Evolutionary conservation across 2,329 filamentous ascomycete genomes (phyloP), one percentile per base, ranked within the genome.

Genomic region (Arthrinium phaeospermum): DNA sequence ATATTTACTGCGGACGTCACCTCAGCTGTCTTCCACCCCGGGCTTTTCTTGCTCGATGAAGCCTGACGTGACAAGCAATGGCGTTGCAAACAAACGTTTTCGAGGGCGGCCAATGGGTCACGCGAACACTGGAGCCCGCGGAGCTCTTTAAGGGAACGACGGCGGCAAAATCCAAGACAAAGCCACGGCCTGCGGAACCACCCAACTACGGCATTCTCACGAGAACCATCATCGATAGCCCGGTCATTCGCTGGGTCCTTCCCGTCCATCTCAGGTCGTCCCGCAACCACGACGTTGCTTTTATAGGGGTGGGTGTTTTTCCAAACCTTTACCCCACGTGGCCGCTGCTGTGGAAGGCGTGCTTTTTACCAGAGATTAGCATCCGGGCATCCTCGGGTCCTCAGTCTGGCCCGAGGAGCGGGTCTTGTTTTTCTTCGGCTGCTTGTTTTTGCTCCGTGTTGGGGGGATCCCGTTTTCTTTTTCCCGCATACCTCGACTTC

Each of bases 271-370:
- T 98, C 73, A 89, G 95, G 72, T 91, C 91, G 71, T 86, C 87
- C 70, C 82, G 87, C 61, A 86, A 91, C 73, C 95, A 96, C 76
- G 95, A 98, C 83, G 90, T 98, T 75, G 92, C 95, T 49, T 94
- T 98, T 77, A 88, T 99, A 72, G 94, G 95, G 71, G 91, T 93
- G 86, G n/a, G 67, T 68, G n/a, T 27, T 37, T 37, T 64, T 64
- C 57, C 22, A 41, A 41, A 37, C 34, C 41, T 8, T 14, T 24
- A 64, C 34, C 57, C 34, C 57, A 64, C 57, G 34, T 64, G 34
- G 34, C 10, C 34, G 8, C 22, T 64, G 34, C 57, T 7, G 34
- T 64, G 34, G 12, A 34, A 64, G 57, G 30, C 34, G 34, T 64
- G 57, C 57, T 64, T n/a, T 24, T 14, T 10, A 10, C 37, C 10